Percentiles rank a stretch among this genome's conserved stretches.
Conservation (phyloP, 2,329 filamentous ascomycete genomes). For the Tolypocladium paradoxum region DNA sequence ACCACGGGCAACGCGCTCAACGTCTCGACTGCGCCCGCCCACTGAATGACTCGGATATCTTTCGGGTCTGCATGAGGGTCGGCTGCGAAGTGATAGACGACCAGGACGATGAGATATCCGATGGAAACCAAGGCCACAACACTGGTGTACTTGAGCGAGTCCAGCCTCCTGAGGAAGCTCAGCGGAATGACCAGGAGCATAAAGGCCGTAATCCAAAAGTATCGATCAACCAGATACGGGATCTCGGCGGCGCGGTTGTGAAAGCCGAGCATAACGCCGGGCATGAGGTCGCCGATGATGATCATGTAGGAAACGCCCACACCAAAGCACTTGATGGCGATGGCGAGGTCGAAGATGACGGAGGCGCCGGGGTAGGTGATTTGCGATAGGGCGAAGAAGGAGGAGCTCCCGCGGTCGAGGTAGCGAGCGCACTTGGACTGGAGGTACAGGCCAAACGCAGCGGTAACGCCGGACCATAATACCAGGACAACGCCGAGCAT, state of each 20-base stretch:
- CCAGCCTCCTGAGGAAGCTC: conserved; percentile 80
- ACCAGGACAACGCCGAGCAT: conserved; percentile 74
- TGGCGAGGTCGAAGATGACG: conserved; percentile 89
- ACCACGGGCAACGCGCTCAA: conserved; percentile 87
- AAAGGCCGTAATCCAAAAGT: conserved; percentile 97
- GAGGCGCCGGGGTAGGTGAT: conserved; percentile 94
- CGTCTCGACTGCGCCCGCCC: conserved; percentile 67
- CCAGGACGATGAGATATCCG: conserved; percentile 83
- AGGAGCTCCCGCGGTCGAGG: conserved; percentile 75
- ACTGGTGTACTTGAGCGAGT: conserved; percentile 96
- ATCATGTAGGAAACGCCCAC: conserved; percentile 97
- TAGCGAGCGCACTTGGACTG: conserved; percentile 90
- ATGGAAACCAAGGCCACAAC: conserved; percentile 86
- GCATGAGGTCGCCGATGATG: conserved; percentile 98
- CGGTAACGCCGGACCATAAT: conserved; percentile 79
- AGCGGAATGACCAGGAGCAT: conserved; percentile 94
- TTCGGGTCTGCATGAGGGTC: conserved; percentile 68
- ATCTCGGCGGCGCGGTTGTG: conserved; percentile 47
- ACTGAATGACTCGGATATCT: conserved; percentile 63
- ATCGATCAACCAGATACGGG: conserved; percentile 73
- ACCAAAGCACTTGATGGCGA: conserved; percentile 96
- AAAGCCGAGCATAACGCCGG: conserved; percentile 80
- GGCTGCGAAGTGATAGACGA: conserved; percentile 82
- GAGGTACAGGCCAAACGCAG: conserved; percentile 88
- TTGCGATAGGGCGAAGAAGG: conserved; percentile 94